phyloP scores from a whole-genome alignment of 1,139 yeast genomes.

The Keqinozyma sinolaborantium region DNA sequence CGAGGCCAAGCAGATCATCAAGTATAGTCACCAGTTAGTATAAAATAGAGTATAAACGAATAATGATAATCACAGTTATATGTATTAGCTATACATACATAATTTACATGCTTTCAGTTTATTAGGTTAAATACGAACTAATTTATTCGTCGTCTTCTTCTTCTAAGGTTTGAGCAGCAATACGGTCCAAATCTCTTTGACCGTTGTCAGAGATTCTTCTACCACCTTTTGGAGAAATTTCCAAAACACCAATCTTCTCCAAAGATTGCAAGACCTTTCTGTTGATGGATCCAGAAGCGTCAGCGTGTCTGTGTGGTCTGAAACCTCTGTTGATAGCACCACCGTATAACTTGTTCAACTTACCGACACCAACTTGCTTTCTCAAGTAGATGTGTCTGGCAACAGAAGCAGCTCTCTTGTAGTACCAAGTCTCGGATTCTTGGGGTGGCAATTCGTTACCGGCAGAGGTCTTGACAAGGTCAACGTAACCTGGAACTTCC shows the following conservation, averaged over 20 bases:
- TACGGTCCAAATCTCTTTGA: conserved; percentile 99
- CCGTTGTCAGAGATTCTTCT: conserved; percentile 99
- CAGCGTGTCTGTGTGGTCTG: conserved; percentile 98
- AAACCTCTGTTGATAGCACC: conserved; percentile 99
- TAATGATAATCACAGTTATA: conserved; percentile 5
- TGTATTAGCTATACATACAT: conserved; percentile 8
- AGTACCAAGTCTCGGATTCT: conserved; percentile 99
- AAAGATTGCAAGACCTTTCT: conserved; percentile 97
- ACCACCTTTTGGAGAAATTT: conserved; percentile 97
- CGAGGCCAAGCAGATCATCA: conserved; percentile 16
- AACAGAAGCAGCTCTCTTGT: conserved; percentile 99
- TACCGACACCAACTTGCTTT: conserved; percentile 99
- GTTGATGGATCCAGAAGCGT: conserved; percentile 99
- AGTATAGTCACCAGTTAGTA: conserved; percentile 7
- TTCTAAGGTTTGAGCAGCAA: conserved; percentile 98
- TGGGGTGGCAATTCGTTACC: conserved; percentile 99
- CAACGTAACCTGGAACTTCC: conserved; percentile 99
- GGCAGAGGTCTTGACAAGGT: conserved; percentile 97
- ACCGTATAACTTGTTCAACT: conserved; percentile 98
- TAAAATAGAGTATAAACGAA: conserved; percentile 3
- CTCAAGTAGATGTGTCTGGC: conserved; percentile 99
- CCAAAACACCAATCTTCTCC: conserved; percentile 97
- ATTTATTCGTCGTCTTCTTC: conserved; percentile 59
- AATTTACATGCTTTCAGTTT: conserved; percentile 1
- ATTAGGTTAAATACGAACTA: conserved; percentile 11